Percentiles rank a stretch among this genome's conserved stretches.
phyloP scores from a whole-genome alignment of 805 yeast genomes.

The Wickerhamiella nectarea region DNA sequence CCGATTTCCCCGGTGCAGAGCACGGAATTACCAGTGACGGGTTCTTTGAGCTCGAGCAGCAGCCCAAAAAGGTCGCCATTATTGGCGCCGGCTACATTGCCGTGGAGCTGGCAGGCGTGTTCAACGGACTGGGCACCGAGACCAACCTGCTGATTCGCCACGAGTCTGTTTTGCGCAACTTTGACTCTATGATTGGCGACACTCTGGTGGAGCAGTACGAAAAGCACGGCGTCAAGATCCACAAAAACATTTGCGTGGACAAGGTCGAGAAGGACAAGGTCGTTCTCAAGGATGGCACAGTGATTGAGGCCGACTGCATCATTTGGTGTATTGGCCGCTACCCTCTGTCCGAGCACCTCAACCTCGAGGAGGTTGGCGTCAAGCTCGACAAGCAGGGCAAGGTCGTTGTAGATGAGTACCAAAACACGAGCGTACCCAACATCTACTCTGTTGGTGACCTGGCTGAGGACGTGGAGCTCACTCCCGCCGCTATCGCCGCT shows the following conservation, averaged over 20 bases:
- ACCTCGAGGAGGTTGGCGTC: conserved; percentile 65
- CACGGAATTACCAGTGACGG: conserved; percentile 82
- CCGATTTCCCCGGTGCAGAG: conserved; percentile 65
- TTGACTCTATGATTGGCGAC: conserved; percentile 68
- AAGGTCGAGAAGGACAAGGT: conserved; percentile 28
- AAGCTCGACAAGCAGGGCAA: conserved; percentile 45
- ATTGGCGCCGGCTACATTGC: conserved; percentile 99
- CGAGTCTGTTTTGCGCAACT: conserved; percentile 75
- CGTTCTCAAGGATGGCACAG: conserved; percentile 19
- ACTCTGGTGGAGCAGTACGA: conserved; percentile 70
- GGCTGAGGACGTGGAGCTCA: conserved; percentile 80
- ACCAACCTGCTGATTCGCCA: conserved; percentile 84
- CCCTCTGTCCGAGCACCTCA: conserved; percentile 51
- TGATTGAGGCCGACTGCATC: conserved; percentile 57
- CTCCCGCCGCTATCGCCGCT: conserved; percentile 98
- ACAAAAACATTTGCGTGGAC: conserved; percentile 45
- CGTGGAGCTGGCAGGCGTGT: conserved; percentile 88
- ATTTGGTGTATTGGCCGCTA: conserved; percentile 93
- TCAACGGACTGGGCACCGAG: conserved; percentile 74
- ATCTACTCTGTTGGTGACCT: conserved; percentile 89
- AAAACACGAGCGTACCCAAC: conserved; percentile 57
- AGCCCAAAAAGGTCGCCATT: conserved; percentile 84
- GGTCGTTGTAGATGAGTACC: conserved; percentile 75
- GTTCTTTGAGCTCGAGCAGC: conserved; percentile 63
- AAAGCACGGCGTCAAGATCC: conserved; percentile 68